Base-by-base conservation (phyloP, 2,329 filamentous ascomycete species). In the Hypoxylon sp. region DNA sequence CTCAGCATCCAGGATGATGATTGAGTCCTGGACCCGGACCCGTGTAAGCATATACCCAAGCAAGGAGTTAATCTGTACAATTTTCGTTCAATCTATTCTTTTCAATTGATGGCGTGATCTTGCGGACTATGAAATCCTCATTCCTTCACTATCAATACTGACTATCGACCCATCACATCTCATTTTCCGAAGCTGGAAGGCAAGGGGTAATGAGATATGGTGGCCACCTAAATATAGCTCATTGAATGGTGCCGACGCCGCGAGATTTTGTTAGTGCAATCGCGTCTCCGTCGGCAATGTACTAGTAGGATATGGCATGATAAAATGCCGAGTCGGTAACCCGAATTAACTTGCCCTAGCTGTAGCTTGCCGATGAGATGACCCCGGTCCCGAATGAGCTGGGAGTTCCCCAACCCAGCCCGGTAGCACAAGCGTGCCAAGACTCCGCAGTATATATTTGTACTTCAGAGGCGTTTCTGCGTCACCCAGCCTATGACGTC, bases 1-100 rank as follows among this genome's bases (percentile, higher is more conserved):
- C 30, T 72, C 45, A 68, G 60, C 17, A 72, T 74, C 19, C 53
- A 72, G 13, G 72, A 73, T 32, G 60, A 69, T 65, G 41, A 65
- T 28, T 23, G 13, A 36, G 23, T 34, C 10, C 13, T 10, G 2
- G 13, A 25, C 9, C 13, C 13, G 2, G 13, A 25, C 9, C 28
- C 9, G 13, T 46, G 1, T 48, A 43, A 7, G 34, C 46, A 60
- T 67, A 65, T 65, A 67, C 57, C 56, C 61, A 46, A 17, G 28
- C 14, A 48, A 52, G 34, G 43, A 23, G 5, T 56, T 11, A 30
- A 36, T 34, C 17, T n/a, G 5, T 53, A 41, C 14, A 7, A 7
- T 28, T 5, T n/a, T 48, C 11, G 13, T 48, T 17, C 6, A 11
- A 25, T 28, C 14, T 13, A n/a, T 32, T 28, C 14, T 13, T 6